phyloP scores from a whole-genome alignment of 164 flowering plant species.

The Berberis thunbergii region DNA sequence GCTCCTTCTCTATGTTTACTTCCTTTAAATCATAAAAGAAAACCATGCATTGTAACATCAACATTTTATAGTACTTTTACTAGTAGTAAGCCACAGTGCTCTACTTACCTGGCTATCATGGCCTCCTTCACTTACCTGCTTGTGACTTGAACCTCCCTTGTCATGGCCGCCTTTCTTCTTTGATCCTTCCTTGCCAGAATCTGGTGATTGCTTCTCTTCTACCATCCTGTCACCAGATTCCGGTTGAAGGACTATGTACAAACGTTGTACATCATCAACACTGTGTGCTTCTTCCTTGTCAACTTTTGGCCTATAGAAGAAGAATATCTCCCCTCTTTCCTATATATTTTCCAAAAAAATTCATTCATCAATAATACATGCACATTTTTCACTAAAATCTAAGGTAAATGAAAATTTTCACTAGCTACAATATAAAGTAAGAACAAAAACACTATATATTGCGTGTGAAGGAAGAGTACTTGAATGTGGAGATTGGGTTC shows the following conservation, averaged over 20 bases:
- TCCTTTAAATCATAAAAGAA: constrained; percentile 17
- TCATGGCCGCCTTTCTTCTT: constrained; percentile 5
- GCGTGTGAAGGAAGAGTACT: constrained; percentile 16
- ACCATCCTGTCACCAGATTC: constrained; percentile 46
- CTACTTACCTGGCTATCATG: constrained; percentile 35
- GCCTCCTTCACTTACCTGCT: neutral
- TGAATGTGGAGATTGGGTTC: constrained; percentile 41
- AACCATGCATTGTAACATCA: neutral
- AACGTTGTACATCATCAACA: constrained; percentile 51
- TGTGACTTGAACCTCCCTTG: neutral
- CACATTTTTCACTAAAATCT: neutral
- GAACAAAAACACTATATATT: neutral
- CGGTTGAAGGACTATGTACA: constrained; percentile 56
- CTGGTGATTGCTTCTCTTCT: constrained; percentile 45
- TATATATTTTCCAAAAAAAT: constrained; percentile 6
- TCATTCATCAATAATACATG: neutral
- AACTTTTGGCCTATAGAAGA: constrained; percentile 80
- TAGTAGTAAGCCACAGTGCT: no score
- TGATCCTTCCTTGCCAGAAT: constrained; percentile 48
- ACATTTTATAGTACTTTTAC: no score
- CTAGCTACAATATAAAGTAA: no score
- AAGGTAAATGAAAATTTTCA: no score
- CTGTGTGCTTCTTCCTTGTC: constrained; percentile 56
- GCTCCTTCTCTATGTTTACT: constrained; percentile 57
- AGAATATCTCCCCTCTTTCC: constrained; percentile 82